Conservation (phyloP, 495 filamentous ascomycete species). For the Daldinia caldariorum region DNA sequence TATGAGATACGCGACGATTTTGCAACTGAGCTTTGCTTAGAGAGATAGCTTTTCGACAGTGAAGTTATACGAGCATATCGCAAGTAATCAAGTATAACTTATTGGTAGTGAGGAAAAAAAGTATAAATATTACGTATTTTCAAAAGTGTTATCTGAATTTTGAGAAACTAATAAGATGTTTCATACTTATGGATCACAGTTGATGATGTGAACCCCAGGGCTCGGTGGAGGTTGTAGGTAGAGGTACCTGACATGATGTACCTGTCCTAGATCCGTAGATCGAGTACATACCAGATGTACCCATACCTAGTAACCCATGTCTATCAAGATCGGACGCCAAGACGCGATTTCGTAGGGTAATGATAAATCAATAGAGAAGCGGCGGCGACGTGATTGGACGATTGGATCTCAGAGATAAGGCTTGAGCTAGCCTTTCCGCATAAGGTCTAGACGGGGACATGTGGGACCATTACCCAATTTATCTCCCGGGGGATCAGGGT, state of each 20-base stretch:
- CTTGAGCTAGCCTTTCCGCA: conserved; percentile 16
- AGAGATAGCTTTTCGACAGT: neutral
- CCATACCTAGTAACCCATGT: conserved; percentile 4
- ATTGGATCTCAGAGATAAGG: conserved; percentile 32
- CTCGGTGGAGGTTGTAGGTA: too few relatives aligned
- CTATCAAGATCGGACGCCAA: conserved; percentile 32
- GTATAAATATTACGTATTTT: neutral
- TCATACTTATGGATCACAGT: neutral
- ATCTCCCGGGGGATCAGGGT: conserved; percentile 36
- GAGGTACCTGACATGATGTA: too few relatives aligned
- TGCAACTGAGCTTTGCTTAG: conserved; percentile 1
- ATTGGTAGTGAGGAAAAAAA: neutral
- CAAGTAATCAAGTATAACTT: neutral
- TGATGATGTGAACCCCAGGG: conserved; percentile 1
- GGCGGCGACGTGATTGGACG: conserved; percentile 27
- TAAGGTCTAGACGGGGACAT: conserved; percentile 7
- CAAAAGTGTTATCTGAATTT: neutral
- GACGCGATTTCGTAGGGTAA: conserved; percentile 40
- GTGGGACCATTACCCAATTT: conserved; percentile 16
- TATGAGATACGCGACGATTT: neutral
- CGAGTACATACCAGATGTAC: neutral
- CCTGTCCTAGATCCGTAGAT: too few relatives aligned
- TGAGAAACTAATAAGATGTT: neutral
- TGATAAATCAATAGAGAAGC: conserved; percentile 36
- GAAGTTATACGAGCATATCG: neutral